Base-by-base conservation (phyloP, 352 stramenopile genomes). In the Phytophthora multivora region DNA sequence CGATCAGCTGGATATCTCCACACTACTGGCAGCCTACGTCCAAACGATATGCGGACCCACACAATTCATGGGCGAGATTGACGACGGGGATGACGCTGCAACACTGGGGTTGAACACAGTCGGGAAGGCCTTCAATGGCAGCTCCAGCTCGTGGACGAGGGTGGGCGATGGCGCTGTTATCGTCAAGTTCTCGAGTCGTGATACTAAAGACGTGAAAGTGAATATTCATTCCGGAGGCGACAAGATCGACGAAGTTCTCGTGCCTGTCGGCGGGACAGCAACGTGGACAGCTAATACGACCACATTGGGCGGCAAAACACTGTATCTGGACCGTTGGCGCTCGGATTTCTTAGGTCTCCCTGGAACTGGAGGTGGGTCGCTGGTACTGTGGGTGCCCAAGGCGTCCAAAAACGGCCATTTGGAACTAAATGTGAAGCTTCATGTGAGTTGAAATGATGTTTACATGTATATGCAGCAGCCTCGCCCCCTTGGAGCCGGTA, bases 281-380 rank as follows among this genome's bases (percentile, higher is more conserved):
- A 47, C 45, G 2, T 83, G 65, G 65, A 73, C 48, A 9, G 69
- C 67, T 28, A 69, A 19, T 1, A 63, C 75, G 25, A 46, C 51
- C 3, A 41, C 33, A 0, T 47, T 83, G 13, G 51, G 75, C 18
- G 71, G 78, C 26, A 90, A 88, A 63, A 90, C 78, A 3, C 21
- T 88, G 41, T 88, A 87, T 59, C 26, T 88, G 55, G 77, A 85
- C 56, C 77, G 77, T 39, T 86, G 75, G 74, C 77, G 80, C 2
- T 55, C 69, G 5, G 75, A 64, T 12, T 61, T 85, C 33, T 59
- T 86, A 4, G 73, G 77, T 40, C 51, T 88, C 25, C 74, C 77
- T 30, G 72, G 77, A 7, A 80, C 79, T 2, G 79, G 77, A 21
- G 79, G 81, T 49, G 79, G 77, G 3, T 89, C 81, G 31, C 55